A percentile compares a stretch with the other conserved stretches of the same genome.
These are phyloP conservation scores for Candida qinlingensis DNA, from an alignment of 805 yeast species.

Conservation along the genomic window DNA sequence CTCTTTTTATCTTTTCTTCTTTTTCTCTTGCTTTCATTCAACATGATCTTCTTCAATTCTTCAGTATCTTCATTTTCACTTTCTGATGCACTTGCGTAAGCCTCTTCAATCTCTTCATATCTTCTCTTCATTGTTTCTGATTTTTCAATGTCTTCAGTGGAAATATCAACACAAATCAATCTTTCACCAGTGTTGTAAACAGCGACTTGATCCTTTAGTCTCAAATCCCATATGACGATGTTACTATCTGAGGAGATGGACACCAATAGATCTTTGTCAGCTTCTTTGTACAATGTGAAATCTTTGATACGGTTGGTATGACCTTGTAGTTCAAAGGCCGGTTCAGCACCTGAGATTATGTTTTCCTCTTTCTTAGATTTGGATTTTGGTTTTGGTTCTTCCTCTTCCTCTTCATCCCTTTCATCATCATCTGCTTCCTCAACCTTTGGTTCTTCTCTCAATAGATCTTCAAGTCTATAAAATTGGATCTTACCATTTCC, in stretches of 20 bases:
- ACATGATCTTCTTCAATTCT: conserved; percentile 51
- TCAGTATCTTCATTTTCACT: conserved; percentile 76
- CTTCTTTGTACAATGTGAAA: conserved; percentile 41
- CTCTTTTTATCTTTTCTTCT: conserved; percentile 35
- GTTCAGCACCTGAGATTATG: conserved; percentile 25
- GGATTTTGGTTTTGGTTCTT: too few relatives aligned
- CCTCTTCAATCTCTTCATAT: conserved; percentile 31
- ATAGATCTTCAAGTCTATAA: conserved; percentile 35
- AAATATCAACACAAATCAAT: conserved; percentile 75
- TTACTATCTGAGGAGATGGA: conserved; percentile 92
- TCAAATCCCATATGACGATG: conserved; percentile 84
- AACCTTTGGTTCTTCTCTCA: conserved; percentile 11
- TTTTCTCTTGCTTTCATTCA: conserved; percentile 30
- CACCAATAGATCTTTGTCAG: conserved; percentile 48
- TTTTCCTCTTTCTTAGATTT: neutral
- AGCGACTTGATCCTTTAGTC: conserved; percentile 71
- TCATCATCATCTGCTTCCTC: conserved; percentile 23
- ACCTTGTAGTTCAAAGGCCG: conserved; percentile 63
- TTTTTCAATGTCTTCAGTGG: conserved; percentile 76
- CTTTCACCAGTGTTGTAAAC: conserved; percentile 90
- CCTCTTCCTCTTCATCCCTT: neutral
- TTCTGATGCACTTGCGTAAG: conserved; percentile 46
- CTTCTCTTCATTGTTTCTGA: conserved; percentile 62
- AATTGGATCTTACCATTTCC: conserved; percentile 68
- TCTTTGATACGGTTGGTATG: conserved; percentile 86